A percentile compares a stretch with the other conserved stretches of the same genome.
Evolutionary conservation across 192 early-diverging fungal species (phyloP).

Genomic region (Linderina pennispora): DNA sequence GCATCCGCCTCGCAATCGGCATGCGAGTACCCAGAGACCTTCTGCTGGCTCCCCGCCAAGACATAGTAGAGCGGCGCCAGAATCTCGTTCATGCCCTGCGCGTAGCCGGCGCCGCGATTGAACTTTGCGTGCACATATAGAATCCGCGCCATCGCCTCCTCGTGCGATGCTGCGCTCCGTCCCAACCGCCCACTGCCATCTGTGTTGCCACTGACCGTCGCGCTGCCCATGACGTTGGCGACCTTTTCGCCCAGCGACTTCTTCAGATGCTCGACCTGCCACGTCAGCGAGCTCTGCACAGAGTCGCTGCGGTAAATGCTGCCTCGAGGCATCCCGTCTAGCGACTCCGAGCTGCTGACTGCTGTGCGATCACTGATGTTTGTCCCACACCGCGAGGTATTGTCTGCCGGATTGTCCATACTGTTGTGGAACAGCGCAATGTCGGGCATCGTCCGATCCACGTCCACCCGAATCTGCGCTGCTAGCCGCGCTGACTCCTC

Average conservation of each 20-base stretch:
- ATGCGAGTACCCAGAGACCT: conserved; percentile 45
- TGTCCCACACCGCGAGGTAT: neutral
- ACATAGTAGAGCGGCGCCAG: conserved; percentile 77
- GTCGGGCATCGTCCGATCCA: conserved; percentile 11
- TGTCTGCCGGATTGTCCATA: conserved; percentile 21
- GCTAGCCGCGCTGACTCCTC: neutral
- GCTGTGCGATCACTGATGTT: conserved; percentile 2
- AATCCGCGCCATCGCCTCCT: conserved; percentile 71
- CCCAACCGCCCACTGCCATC: neutral
- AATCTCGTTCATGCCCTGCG: conserved; percentile 89
- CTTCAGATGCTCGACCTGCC: conserved; percentile 1
- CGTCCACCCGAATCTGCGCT: conserved; percentile 13
- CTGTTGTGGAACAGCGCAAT: conserved; percentile 9
- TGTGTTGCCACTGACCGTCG: too few species aligned
- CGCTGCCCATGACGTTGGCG: conserved; percentile 1
- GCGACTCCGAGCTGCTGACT: conserved; percentile 1
- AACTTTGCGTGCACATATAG: conserved; percentile 74
- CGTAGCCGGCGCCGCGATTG: conserved; percentile 76
- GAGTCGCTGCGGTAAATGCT: neutral
- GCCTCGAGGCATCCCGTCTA: neutral
- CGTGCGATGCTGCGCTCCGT: conserved; percentile 54
- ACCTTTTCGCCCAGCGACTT: conserved; percentile 10
- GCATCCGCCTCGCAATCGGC: conserved; percentile 64
- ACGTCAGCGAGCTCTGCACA: neutral
- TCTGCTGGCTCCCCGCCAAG: conserved; percentile 53